Base-by-base conservation (phyloP, 768 basidiomycete species). In the Dentipellis fragilis region DNA sequence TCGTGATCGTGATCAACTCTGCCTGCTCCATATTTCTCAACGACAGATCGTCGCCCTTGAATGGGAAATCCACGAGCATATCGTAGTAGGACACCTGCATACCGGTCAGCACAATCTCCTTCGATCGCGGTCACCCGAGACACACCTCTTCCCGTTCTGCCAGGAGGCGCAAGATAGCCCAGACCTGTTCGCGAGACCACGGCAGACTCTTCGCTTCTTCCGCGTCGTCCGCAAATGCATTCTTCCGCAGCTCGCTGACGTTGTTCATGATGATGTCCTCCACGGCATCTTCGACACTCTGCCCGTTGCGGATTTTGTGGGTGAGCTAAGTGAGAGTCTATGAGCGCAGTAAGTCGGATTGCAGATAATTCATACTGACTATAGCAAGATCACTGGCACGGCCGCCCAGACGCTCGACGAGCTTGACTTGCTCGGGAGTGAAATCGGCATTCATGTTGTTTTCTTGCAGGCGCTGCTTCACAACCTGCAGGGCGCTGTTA, bases 131-230 rank as follows among this genome's bases (percentile, higher is more conserved):
- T n/a, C n/a, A 50, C 45, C 16, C 16, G 22, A 42, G 19, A 47
- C 60, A 3, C 10, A 71, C 67, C 78, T 94, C 81, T 65, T 84
- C 78, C 49, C 77, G 74, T 59, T 78, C 78, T 1, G 90, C 76
- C 37, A 99, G 76, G 10, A 77, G 72, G 62, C 84, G 86, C 54
- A 97, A 73, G 14, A 98, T 73, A 17, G 74, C 77, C 92, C 93
- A 97, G 0, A 82, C 93, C 65, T 98, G 93, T 58, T 91, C 86
- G 48, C 85, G 75, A 4, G 84, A 77, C 96, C 96, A 99, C 0
- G 82, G 74, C 39, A 95, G 69, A 48, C 65, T 73, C 69, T 92
- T 93, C 2, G 87, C 87, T 63, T 96, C 94, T 54, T 95, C 92
- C 1, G 75, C 69, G 64, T 96, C 94, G 60, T 96, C 93, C 0